Evolutionary conservation across 768 basidiomycete genomes (phyloP).

Genomic region (Lactarius hengduanensis): DNA sequence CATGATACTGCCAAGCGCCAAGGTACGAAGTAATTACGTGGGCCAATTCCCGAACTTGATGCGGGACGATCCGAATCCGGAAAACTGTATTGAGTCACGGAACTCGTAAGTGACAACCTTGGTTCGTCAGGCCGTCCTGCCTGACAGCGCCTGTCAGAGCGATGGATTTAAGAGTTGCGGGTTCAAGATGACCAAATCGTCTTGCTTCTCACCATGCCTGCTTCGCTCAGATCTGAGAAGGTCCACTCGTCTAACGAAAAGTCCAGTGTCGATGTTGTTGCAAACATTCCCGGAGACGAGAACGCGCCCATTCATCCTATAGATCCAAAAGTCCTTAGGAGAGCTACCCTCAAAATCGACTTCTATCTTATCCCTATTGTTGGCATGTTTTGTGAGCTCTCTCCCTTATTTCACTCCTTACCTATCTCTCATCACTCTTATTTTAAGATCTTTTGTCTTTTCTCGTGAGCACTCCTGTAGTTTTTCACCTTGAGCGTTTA

Average conservation of each 20-base stretch:
- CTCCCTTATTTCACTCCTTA: not conserved
- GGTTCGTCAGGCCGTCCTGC: no score
- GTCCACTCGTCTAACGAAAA: not conserved
- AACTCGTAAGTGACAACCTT: no score
- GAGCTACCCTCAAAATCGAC: conserved; percentile 19
- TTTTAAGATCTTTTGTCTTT: conserved; percentile 20
- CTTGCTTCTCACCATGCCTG: not conserved
- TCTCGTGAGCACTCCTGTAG: not conserved
- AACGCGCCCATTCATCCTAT: conserved; percentile 11
- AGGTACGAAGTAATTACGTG: no score
- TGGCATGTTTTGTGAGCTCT: conserved; percentile 6
- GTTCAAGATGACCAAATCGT: no score
- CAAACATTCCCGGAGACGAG: not conserved
- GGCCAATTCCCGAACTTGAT: no score
- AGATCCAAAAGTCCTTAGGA: conserved; percentile 1
- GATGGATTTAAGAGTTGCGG: no score
- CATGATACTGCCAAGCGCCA: no score
- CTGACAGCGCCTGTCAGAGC: no score
- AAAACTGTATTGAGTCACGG: no score
- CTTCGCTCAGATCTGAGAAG: not conserved
- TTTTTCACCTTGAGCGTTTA: not conserved
- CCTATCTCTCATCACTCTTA: not conserved
- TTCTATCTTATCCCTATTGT: conserved; percentile 11
- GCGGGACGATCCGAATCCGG: no score
- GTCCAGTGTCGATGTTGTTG: not conserved